Evolutionary conservation across 352 stramenopile species (phyloP).

Genomic region (Blastocystis sp.): DNA sequence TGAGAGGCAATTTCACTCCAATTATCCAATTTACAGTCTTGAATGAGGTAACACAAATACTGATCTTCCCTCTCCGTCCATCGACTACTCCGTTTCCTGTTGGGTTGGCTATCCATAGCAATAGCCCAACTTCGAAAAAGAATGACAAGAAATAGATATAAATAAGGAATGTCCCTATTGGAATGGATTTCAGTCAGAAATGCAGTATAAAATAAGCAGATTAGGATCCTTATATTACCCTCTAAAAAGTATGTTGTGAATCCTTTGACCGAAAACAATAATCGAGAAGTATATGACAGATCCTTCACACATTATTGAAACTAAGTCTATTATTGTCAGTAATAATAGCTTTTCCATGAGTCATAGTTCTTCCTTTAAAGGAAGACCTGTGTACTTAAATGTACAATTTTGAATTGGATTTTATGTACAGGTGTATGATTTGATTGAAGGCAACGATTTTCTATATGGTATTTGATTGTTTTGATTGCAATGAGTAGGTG

Average conservation of each 20-base stretch:
- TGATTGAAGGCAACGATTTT: conserved; percentile 25
- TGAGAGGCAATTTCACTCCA: not conserved
- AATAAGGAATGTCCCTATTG: too few relatives aligned
- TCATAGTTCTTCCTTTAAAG: not conserved
- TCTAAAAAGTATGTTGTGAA: not conserved
- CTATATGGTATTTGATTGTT: not conserved
- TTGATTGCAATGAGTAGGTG: not conserved
- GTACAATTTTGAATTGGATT: not conserved
- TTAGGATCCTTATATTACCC: not conserved
- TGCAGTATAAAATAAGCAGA: not conserved
- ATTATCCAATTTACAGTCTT: not conserved
- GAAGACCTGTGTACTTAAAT: conserved; percentile 33
- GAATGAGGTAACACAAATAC: not conserved
- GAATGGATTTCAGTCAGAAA: too few relatives aligned
- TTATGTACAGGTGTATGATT: conserved; percentile 46
- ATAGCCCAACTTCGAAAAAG: too few relatives aligned
- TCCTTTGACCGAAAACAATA: not conserved
- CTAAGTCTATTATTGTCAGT: too few relatives aligned
- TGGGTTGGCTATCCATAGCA: not conserved
- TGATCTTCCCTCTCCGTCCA: not conserved
- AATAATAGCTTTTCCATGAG: not conserved
- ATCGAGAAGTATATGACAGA: not conserved
- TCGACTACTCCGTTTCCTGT: not conserved
- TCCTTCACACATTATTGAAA: not conserved
- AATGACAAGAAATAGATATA: too few relatives aligned